Percentiles rank a stretch among this genome's conserved stretches.
phyloP scores from a whole-genome alignment of 495 filamentous ascomycete species.

The Xylaria bambusicola region DNA sequence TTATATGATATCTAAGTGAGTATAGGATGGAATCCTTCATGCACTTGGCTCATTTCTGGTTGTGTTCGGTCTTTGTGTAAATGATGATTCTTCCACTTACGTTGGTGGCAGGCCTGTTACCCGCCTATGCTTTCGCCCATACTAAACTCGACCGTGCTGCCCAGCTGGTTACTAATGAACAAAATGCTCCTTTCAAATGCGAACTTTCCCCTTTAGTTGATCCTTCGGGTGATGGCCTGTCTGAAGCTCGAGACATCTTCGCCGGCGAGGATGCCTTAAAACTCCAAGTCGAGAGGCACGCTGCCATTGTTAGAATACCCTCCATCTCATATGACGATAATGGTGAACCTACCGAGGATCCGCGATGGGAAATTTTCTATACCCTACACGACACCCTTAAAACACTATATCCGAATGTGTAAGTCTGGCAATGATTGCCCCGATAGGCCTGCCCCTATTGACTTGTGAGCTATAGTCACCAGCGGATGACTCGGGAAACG shows the following conservation, averaged over 20 bases:
- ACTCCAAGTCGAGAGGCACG: slow-evolving; percentile 38
- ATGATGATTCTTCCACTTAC: slow-evolving; percentile 25
- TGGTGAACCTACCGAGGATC: slow-evolving; percentile 36
- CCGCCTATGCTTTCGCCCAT: slow-evolving; percentile 18
- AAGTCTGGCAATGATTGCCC: slow-evolving; percentile 12
- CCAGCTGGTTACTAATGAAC: slow-evolving; percentile 8
- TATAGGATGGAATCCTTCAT: too few species aligned
- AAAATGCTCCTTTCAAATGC: slow-evolving; percentile 25
- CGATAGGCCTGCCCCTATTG: not conserved
- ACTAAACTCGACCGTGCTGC: slow-evolving; percentile 15
- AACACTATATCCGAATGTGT: slow-evolving; percentile 37
- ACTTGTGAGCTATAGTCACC: slow-evolving; percentile 26
- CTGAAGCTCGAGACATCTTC: slow-evolving; percentile 35
- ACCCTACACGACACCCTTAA: slow-evolving; percentile 34
- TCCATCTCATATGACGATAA: slow-evolving; percentile 39
- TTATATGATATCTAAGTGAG: too few species aligned
- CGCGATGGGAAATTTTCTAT: slow-evolving; percentile 40
- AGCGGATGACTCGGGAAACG: slow-evolving; percentile 46
- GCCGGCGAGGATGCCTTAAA: slow-evolving; percentile 31
- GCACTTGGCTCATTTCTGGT: not conserved
- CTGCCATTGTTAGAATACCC: slow-evolving; percentile 38
- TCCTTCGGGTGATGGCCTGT: slow-evolving; percentile 35
- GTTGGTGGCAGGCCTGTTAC: slow-evolving; percentile 24
- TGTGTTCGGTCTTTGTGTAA: not conserved
- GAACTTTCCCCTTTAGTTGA: slow-evolving; percentile 31